Evolutionary conservation across 148 eudicot species (phyloP).

Genomic region (Silene latifolia): DNA sequence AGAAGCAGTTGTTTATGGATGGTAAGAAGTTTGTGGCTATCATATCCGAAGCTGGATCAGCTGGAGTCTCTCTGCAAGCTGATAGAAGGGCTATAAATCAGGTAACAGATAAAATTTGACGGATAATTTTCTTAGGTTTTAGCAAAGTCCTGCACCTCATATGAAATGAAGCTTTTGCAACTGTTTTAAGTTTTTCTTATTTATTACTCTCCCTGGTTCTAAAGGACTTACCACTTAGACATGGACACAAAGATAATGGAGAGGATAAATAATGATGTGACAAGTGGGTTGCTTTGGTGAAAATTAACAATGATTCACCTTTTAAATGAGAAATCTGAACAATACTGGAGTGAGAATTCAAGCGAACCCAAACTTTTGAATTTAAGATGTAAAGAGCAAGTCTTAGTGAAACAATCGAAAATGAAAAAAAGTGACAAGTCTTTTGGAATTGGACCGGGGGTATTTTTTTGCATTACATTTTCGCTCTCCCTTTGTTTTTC

Average conservation of each 20-base stretch:
- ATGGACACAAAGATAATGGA: too few relatives aligned
- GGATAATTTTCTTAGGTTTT: constrained; percentile 8
- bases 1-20: constrained; percentile 92
- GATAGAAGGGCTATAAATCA: constrained; percentile 95
- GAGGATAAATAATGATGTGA: too few relatives aligned
- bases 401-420: not conserved
- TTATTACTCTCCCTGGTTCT: too few relatives aligned
- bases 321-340: too few relatives aligned
- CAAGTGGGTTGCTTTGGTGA: too few relatives aligned
- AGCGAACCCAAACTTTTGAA: too few relatives aligned
- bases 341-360: too few relatives aligned
- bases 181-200: not conserved
- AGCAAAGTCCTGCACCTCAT: not conserved
- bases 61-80: constrained; percentile 98
- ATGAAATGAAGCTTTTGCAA: not conserved
- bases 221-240: too few relatives aligned
- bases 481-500: too few relatives aligned
- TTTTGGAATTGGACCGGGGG: not conserved
- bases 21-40: constrained; percentile 84
- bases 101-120: constrained; percentile 36
- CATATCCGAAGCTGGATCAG: constrained; percentile 98
- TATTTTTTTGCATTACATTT: not conserved
- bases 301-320: too few relatives aligned
- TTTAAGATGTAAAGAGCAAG: not conserved
- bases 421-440: not conserved